Conservation (phyloP, 1,284 basidiomycete species). For the Cutaneotrichosporon cavernicola region DNA sequence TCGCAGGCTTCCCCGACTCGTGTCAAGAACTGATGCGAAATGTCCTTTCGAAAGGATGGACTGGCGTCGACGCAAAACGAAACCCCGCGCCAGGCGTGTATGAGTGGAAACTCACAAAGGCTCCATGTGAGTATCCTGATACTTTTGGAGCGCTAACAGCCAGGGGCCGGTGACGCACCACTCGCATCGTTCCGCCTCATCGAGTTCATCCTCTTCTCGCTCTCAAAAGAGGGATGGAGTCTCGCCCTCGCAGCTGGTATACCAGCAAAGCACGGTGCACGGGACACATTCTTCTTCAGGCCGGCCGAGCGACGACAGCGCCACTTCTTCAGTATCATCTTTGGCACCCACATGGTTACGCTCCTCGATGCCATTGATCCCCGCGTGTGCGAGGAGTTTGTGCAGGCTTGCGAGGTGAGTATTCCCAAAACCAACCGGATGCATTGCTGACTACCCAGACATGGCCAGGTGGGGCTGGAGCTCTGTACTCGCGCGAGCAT, state of each 20-base stretch:
- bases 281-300: slow-evolving; percentile 6
- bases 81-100: background rate
- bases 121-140: slow-evolving; percentile 4
- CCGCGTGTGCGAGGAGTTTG: slow-evolving; percentile 1
- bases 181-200: slow-evolving; percentile 8
- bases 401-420: background rate
- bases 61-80: background rate
- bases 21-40: slow-evolving; percentile 2
- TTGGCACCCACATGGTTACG: background rate
- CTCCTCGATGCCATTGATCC: slow-evolving; percentile 2
- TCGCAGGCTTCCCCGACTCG: background rate
- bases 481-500: slow-evolving; percentile 3
- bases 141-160: background rate
- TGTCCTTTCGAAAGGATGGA: background rate
- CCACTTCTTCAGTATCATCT: background rate
- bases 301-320: background rate
- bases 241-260: slow-evolving; percentile 7
- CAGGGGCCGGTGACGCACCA: background rate
- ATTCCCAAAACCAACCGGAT: too few species aligned
- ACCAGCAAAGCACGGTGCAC: slow-evolving; percentile 2
- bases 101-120: slow-evolving; percentile 7
- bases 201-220: slow-evolving; percentile 17
- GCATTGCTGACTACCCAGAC: background rate
- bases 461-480: slow-evolving; percentile 2
- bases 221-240: slow-evolving; percentile 11